Percentiles rank a stretch among this genome's conserved stretches.
Evolutionary conservation across 352 stramenopile genomes (phyloP).

Genomic region (Phytophthora pistaciae): DNA sequence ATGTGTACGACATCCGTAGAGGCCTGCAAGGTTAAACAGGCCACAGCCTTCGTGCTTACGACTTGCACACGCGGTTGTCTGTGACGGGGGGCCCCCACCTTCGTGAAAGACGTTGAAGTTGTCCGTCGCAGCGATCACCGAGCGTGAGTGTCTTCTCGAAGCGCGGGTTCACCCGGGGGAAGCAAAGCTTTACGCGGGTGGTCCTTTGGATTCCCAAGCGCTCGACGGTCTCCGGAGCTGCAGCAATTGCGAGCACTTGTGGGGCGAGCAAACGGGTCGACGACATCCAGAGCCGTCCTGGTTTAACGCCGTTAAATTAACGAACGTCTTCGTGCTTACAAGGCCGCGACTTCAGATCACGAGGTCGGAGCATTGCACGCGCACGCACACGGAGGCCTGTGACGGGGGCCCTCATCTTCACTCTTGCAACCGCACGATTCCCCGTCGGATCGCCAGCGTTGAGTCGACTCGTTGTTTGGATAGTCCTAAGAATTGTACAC

Average conservation of each 20-base stretch:
- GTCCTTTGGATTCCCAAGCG: neutral
- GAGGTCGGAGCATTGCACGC: slow-evolving; percentile 8
- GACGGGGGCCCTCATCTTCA: slow-evolving; percentile 16
- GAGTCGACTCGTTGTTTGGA: slow-evolving; percentile 17
- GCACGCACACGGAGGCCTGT: slow-evolving; percentile 12
- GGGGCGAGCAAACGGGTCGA: neutral
- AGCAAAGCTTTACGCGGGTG: neutral
- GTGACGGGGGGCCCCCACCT: too few relatives aligned
- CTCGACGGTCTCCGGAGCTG: neutral
- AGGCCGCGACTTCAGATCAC: slow-evolving; percentile 4
- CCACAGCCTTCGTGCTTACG: too few relatives aligned
- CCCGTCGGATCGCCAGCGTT: slow-evolving; percentile 6
- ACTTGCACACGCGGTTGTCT: too few relatives aligned
- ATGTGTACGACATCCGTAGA: too few relatives aligned
- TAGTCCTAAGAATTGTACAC: neutral
- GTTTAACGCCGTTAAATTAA: too few relatives aligned
- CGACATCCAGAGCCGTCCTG: neutral
- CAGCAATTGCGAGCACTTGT: neutral
- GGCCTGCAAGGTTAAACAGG: too few relatives aligned
- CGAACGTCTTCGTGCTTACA: neutral
- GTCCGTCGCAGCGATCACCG: neutral
- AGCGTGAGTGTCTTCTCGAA: neutral
- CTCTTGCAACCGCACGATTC: slow-evolving; percentile 10
- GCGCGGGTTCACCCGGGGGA: too few relatives aligned
- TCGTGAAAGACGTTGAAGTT: neutral